These are phyloP conservation scores for Samsoniella hepiali DNA, from an alignment of 2,329 filamentous ascomycete species.

Conservation along the genomic window DNA sequence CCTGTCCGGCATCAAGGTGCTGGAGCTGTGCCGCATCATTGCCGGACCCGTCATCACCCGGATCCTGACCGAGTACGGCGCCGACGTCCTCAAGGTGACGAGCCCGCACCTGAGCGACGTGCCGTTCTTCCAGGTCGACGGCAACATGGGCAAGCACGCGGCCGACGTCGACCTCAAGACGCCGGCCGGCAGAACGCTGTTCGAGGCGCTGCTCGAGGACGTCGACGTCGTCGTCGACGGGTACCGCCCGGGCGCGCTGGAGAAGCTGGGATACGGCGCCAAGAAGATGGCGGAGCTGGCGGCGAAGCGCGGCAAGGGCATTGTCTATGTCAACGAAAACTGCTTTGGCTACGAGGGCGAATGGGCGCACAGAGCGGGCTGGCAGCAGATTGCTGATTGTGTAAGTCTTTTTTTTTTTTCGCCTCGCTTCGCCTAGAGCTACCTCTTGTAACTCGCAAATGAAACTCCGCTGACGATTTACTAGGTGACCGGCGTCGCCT, in stretches of 20 bases:
- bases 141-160: conserved; percentile 68
- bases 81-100: conserved; percentile 70
- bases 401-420: conserved; percentile 31
- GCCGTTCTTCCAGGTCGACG: conserved; percentile 69
- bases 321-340: conserved; percentile 68
- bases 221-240: conserved; percentile 66
- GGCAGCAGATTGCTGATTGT: conserved; percentile 70
- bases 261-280: conserved; percentile 61
- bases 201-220: conserved; percentile 57
- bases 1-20: conserved; percentile 63
- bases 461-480: conserved; percentile 21
- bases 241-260: conserved; percentile 64
- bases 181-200: conserved; percentile 47
- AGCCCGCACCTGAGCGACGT: conserved; percentile 66
- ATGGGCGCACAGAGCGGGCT: conserved; percentile 63
- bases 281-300: conserved; percentile 51
- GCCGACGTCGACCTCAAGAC: conserved; percentile 61
- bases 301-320: conserved; percentile 54
- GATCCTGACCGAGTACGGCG: conserved; percentile 71
- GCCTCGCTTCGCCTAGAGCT: too few relatives aligned
- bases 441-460: too few relatives aligned
- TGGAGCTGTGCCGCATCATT: conserved; percentile 73
- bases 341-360: conserved; percentile 62
- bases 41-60: conserved; percentile 71
- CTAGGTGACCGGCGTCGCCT: conserved; percentile 53